phyloP scores from a whole-genome alignment of 306 rosid genomes.

The Macrotyloma uniflorum region DNA sequence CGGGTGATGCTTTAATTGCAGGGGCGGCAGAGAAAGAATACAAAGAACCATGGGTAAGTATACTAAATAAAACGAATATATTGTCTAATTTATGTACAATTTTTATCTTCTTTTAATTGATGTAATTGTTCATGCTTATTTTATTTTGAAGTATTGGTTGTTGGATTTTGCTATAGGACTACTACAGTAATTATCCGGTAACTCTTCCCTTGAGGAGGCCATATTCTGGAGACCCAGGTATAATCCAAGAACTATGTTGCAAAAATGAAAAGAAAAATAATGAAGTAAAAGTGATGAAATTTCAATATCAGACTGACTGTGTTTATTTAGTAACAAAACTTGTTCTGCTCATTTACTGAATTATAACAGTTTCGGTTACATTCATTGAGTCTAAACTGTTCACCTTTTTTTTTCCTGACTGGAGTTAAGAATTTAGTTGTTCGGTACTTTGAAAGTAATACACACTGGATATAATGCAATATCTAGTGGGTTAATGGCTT shows the following conservation, averaged over 20 bases:
- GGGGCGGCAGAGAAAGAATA: constrained; percentile 63
- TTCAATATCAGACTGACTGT: background rate
- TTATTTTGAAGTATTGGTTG: constrained; percentile 27
- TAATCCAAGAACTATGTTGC: constrained; percentile 25
- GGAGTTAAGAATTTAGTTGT: constrained; percentile 12
- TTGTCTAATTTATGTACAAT: constrained; percentile 13
- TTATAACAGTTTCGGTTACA: constrained; percentile 15
- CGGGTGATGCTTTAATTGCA: constrained; percentile 37
- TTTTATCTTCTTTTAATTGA: constrained; percentile 11
- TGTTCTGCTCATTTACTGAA: background rate
- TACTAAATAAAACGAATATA: constrained; percentile 21
- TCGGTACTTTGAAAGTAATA: constrained; percentile 15
- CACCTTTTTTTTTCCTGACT: background rate
- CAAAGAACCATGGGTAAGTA: constrained; percentile 78
- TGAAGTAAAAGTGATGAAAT: background rate
- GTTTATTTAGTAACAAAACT: background rate
- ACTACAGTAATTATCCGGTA: constrained; percentile 61
- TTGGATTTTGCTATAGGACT: constrained; percentile 65
- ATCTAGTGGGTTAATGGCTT: background rate
- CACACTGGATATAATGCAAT: constrained; percentile 3
- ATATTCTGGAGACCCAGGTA: constrained; percentile 89
- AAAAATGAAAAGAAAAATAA: background rate
- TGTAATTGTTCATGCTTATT: constrained; percentile 29
- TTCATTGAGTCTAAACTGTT: background rate
- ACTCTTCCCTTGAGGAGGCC: constrained; percentile 82